Conservation (phyloP, 768 basidiomycete genomes). For the Lentinula guzmanii region DNA sequence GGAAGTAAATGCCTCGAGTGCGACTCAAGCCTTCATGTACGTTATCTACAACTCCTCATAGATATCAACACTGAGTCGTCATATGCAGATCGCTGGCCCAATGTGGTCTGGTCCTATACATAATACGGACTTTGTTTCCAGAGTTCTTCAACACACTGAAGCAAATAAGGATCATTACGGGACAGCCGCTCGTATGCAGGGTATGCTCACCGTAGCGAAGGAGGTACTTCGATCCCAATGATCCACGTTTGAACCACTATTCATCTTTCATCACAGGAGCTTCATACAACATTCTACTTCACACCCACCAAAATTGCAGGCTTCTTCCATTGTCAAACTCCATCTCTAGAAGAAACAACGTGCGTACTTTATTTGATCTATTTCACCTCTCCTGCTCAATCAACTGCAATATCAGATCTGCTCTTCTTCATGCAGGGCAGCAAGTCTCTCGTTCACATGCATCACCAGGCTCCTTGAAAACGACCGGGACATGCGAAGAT, state of each 20-base stretch:
- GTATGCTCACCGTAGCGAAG: slow-evolving; percentile 89
- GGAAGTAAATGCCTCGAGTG: slow-evolving; percentile 77
- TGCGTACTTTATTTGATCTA: slow-evolving; percentile 31
- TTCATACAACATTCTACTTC: slow-evolving; percentile 78
- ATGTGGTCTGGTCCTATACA: slow-evolving; percentile 96
- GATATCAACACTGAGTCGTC: neutral
- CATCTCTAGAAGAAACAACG: slow-evolving; percentile 71
- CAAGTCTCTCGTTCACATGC: slow-evolving; percentile 90
- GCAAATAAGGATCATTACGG: slow-evolving; percentile 60
- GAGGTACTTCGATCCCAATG: slow-evolving; percentile 47
- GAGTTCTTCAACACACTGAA: slow-evolving; percentile 70
- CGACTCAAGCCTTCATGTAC: slow-evolving; percentile 66
- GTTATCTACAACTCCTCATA: slow-evolving; percentile 15
- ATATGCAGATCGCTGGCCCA: slow-evolving; percentile 75
- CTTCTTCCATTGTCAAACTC: slow-evolving; percentile 76
- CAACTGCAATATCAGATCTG: slow-evolving; percentile 54
- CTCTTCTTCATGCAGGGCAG: slow-evolving; percentile 82
- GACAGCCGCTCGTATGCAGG: slow-evolving; percentile 82
- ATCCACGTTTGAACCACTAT: neutral
- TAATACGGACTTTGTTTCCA: slow-evolving; percentile 63
- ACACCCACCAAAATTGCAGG: slow-evolving; percentile 76
- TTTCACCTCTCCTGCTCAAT: neutral
- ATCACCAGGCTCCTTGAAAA: slow-evolving; percentile 84
- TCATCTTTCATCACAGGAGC: slow-evolving; percentile 45
- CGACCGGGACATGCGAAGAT: slow-evolving; percentile 63